Evolutionary conservation across 2,329 filamentous ascomycete species (phyloP), one percentile per base, ranked within the genome.

Genomic region (Aureobasidium zeae): DNA sequence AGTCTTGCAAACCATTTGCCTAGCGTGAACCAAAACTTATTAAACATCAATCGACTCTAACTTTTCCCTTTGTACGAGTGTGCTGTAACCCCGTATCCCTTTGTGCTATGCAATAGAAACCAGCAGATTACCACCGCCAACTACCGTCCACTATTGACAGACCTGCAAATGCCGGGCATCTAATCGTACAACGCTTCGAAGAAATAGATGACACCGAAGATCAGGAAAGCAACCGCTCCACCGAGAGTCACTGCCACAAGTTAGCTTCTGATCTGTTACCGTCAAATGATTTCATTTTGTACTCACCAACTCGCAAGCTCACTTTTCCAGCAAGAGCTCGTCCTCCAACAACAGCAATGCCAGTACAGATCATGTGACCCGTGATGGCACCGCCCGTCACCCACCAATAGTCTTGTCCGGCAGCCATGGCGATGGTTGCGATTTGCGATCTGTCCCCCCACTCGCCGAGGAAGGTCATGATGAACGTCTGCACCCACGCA

Each of bases 371-470:
- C 33, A 77, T 83, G 63, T 98, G 91, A 8, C 91, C 91, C 34
- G 77, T 72, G 25, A 91, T 77, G 1, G 91, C 89, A 47, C 91
- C 91, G 34, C 87, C 71, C 3, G 87, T 95, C 25, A 98, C 91
- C 84, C 87, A 95, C 89, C 89, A 96, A 64, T 96, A 98, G 61
- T 98, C 91, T 63, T 94, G 86, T 15, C 91, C 91, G 24, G 91
- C 89, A 37, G 91, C 91, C 91, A 98, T 98, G 43, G 91, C 91
- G 59, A 98, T 94, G 0, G 91, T 98, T 16, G 91, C 91, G 57
- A 98, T 96, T 67, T 98, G 91, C 61, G 86, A 94, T 53, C 91
- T 79, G 58, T 98, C 91, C 46, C 91, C 91, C 91, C 91, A 98
- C 63, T 98, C 91, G 29, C 91, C 91, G 21, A 98, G 68, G 67